Conservation (phyloP, 768 basidiomycete genomes). For the Lactarius vividus region DNA sequence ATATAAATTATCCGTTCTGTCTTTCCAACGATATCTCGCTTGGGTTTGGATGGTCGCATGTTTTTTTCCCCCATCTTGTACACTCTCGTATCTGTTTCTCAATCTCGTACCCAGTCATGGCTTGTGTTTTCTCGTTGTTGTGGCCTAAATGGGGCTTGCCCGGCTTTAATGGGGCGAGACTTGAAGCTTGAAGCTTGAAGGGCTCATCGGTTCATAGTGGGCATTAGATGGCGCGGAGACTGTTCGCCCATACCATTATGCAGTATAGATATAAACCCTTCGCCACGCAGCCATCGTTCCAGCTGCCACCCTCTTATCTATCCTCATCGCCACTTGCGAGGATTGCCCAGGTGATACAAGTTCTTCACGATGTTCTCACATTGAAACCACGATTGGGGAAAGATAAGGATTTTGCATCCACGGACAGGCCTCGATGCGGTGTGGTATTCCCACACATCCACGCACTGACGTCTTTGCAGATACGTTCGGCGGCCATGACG, state of each 20-base stretch:
- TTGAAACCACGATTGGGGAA: neutral
- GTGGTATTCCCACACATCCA: neutral
- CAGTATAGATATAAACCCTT: neutral
- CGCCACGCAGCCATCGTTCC: neutral
- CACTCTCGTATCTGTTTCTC: neutral
- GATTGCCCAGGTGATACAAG: neutral
- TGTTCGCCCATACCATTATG: neutral
- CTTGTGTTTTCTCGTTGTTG: neutral
- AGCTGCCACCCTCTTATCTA: neutral
- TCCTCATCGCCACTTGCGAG: neutral
- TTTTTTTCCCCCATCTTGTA: neutral
- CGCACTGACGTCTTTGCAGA: neutral
- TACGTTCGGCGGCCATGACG: neutral
- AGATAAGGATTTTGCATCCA: neutral
- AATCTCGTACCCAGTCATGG: neutral
- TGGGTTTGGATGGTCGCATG: constrained; percentile 9
- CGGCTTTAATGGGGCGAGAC: neutral
- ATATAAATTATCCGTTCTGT: constrained; percentile 21
- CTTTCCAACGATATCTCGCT: constrained; percentile 3
- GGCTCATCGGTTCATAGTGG: neutral
- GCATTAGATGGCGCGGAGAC: neutral
- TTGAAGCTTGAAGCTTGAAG: neutral
- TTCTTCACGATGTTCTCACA: neutral
- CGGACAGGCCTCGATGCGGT: neutral
- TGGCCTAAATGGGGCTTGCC: neutral